Conservation (phyloP, 1,284 basidiomycete genomes). For the Albatrellus sp. region DNA sequence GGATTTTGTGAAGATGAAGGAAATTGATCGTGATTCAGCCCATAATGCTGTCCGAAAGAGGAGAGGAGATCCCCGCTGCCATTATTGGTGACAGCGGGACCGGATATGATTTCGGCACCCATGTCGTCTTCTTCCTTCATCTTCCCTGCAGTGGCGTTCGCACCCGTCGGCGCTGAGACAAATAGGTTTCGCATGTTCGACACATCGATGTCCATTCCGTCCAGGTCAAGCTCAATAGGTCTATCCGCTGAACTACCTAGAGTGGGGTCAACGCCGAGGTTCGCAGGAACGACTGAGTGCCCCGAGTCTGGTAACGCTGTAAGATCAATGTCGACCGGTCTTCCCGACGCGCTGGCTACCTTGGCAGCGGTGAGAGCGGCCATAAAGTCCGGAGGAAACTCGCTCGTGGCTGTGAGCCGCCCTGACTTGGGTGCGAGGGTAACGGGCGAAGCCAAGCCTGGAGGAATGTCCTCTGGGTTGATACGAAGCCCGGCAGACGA, state of each 20-base stretch:
- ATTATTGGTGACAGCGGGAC: slow-evolving; percentile 8
- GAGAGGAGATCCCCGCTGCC: slow-evolving; percentile 11
- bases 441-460: slow-evolving; percentile 55
- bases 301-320: slow-evolving; percentile 20
- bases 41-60: slow-evolving; percentile 7
- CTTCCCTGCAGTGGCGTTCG: slow-evolving; percentile 8
- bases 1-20: neutral
- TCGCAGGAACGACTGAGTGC: slow-evolving; percentile 9
- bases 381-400: slow-evolving; percentile 46
- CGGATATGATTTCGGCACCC: slow-evolving; percentile 13
- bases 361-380: slow-evolving; percentile 37
- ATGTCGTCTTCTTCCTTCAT: slow-evolving; percentile 14
- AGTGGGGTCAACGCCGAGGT: slow-evolving; percentile 20
- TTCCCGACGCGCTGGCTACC: slow-evolving; percentile 12
- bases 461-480: slow-evolving; percentile 41
- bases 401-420: slow-evolving; percentile 37
- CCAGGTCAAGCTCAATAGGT: slow-evolving; percentile 68
- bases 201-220: slow-evolving; percentile 47
- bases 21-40: too few species aligned
- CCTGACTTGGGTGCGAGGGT: slow-evolving; percentile 69
- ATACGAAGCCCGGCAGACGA: slow-evolving; percentile 53
- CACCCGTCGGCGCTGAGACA: neutral
- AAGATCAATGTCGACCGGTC: slow-evolving; percentile 31
- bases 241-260: slow-evolving; percentile 60
- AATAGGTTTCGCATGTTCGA: slow-evolving; percentile 14